phyloP scores from a whole-genome alignment of 352 stramenopile genomes.

The Pythium vanterpoolii region DNA sequence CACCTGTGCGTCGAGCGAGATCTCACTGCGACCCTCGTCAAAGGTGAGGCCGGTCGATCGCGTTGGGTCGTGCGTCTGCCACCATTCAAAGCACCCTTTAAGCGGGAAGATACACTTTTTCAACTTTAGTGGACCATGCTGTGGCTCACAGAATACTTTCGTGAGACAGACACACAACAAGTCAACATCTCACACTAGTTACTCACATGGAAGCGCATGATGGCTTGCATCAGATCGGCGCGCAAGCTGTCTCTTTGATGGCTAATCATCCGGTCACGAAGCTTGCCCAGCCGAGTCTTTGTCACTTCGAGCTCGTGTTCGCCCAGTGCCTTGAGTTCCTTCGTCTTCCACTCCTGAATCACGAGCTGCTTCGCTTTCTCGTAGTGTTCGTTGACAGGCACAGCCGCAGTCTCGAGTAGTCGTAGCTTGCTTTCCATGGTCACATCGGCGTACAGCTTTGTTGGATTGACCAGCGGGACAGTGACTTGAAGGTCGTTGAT shows the following conservation, averaged over 20 bases:
- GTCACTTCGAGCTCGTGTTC: conserved; percentile 59
- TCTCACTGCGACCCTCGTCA: conserved; percentile 12
- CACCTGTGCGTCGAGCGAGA: conserved; percentile 20
- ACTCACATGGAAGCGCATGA: conserved; percentile 50
- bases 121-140: conserved; percentile 53
- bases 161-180: not conserved
- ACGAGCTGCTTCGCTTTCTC: conserved; percentile 42
- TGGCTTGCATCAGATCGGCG: conserved; percentile 37
- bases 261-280: conserved; percentile 51
- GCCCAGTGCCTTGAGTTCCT: conserved; percentile 39
- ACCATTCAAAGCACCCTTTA: conserved; percentile 67
- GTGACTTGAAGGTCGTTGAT: conserved; percentile 15
- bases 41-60: conserved; percentile 38
- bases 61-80: conserved; percentile 34
- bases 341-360: conserved; percentile 63
- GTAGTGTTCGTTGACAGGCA: conserved; percentile 54
- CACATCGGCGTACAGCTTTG: conserved; percentile 39
- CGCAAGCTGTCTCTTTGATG: conserved; percentile 42
- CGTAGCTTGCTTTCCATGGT: conserved; percentile 65
- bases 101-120: conserved; percentile 55
- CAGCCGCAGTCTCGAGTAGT: conserved; percentile 45
- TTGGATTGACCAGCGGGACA: conserved; percentile 28
- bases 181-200: not conserved
- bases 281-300: conserved; percentile 45
- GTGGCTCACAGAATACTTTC: not conserved